Conservation (phyloP, 2,329 filamentous ascomycete genomes). For the Sporothrix dimorphospora region DNA sequence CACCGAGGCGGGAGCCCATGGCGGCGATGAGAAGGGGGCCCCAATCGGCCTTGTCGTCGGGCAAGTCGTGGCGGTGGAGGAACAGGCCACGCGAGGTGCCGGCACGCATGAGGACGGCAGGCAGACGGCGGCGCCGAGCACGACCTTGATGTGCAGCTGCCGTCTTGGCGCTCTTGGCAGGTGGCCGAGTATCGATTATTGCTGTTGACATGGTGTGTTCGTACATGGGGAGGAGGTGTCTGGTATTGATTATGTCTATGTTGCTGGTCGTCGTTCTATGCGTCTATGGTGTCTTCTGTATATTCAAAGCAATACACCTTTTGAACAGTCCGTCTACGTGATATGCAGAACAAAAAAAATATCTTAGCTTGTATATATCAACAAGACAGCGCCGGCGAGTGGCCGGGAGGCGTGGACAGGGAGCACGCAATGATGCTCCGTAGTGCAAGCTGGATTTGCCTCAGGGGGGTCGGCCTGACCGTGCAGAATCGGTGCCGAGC, state of each 20-base stretch:
- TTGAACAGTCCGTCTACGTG: too few relatives aligned
- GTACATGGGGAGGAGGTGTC: background rate
- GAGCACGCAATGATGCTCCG: constrained; percentile 6
- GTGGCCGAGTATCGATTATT: background rate
- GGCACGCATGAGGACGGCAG: constrained; percentile 63
- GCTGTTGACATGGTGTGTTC: background rate
- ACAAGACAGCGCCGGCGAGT: background rate
- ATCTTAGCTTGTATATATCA: constrained; percentile 5
- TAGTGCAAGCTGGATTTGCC: background rate
- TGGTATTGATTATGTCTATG: background rate
- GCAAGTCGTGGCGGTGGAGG: constrained; percentile 58
- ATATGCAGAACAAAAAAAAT: too few relatives aligned
- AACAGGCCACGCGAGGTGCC: constrained; percentile 66
- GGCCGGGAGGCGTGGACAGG: background rate
- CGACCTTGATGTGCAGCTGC: background rate
- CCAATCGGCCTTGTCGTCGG: constrained; percentile 51
- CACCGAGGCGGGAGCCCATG: constrained; percentile 58
- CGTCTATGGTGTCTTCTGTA: background rate
- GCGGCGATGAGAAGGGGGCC: constrained; percentile 55
- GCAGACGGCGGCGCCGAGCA: constrained; percentile 38
- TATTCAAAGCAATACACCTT: background rate
- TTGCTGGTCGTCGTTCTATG: background rate
- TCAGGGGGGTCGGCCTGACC: background rate
- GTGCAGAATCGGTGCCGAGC: constrained; percentile 6
- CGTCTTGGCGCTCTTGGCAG: background rate